phyloP scores from a whole-genome alignment of 2,329 filamentous ascomycete species.

The Penicillium hesseltinei region DNA sequence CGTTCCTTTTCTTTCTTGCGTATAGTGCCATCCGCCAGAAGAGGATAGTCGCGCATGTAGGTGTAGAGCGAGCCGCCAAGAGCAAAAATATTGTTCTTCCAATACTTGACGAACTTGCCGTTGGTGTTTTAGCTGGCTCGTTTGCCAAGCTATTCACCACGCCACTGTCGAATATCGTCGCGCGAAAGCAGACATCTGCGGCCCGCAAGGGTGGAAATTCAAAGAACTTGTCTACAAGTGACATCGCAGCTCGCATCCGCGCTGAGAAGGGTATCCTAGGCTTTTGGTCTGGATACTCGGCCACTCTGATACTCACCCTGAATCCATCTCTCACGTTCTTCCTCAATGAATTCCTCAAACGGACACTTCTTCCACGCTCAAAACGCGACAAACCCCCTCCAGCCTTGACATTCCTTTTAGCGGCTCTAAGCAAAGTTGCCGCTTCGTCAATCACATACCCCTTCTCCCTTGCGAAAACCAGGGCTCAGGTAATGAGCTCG shows the following conservation, averaged over 20 bases:
- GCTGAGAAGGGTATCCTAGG: conserved; percentile 69
- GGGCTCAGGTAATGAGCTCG: conserved; percentile 59
- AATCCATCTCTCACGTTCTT: conserved; percentile 87
- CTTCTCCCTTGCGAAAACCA: conserved; percentile 78
- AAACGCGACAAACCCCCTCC: conserved; percentile 55
- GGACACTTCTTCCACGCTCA: conserved; percentile 55
- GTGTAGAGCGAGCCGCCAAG: conserved; percentile 18
- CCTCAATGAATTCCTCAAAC: conserved; percentile 70
- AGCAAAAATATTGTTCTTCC: conserved; percentile 48
- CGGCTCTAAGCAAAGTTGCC: conserved; percentile 74
- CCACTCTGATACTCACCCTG: conserved; percentile 73
- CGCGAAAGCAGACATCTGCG: conserved; percentile 71
- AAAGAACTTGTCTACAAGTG: conserved; percentile 41
- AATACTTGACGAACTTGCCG: conserved; percentile 68
- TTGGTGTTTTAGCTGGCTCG: conserved; percentile 69
- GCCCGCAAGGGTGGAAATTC: conserved; percentile 13
- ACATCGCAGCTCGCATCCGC: conserved; percentile 64
- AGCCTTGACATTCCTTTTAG: conserved; percentile 61
- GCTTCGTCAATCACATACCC: conserved; percentile 80
- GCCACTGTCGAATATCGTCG: conserved; percentile 78
- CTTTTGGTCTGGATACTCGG: conserved; percentile 87
- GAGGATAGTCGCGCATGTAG: conserved; percentile 43
- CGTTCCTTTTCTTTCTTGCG: conserved; percentile 82
- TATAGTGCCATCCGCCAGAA: conserved; percentile 60
- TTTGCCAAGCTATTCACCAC: conserved; percentile 74